A percentile compares a stretch with the other conserved stretches of the same genome.
These are phyloP conservation scores for Ceratobasidium theobromae DNA, from an alignment of 1,284 basidiomycete species.

Conservation along the genomic window DNA sequence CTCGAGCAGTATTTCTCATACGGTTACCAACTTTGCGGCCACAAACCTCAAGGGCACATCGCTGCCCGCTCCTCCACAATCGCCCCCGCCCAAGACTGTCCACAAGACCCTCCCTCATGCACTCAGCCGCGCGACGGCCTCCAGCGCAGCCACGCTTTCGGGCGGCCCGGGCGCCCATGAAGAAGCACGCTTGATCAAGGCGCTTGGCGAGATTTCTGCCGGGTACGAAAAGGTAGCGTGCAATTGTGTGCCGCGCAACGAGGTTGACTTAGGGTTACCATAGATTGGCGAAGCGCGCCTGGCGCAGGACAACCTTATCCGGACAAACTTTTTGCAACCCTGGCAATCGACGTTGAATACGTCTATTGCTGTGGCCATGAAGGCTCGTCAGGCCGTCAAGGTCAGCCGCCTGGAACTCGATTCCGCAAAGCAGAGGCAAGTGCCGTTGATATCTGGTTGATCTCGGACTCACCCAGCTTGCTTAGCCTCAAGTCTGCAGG, in stretches of 20 bases:
- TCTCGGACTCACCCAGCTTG: not conserved
- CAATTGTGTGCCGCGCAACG: not conserved
- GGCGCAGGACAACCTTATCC: constrained; percentile 77
- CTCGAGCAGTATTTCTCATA: constrained; percentile 71
- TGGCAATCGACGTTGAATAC: constrained; percentile 87
- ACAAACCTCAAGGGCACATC: constrained; percentile 87
- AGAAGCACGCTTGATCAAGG: constrained; percentile 72
- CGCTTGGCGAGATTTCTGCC: constrained; percentile 75
- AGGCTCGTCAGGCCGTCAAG: constrained; percentile 85
- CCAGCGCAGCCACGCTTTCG: constrained; percentile 63
- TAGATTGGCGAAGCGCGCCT: constrained; percentile 80
- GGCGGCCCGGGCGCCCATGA: constrained; percentile 48
- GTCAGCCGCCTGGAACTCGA: constrained; percentile 78
- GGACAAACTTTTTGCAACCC: constrained; percentile 77
- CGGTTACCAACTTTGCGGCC: constrained; percentile 83
- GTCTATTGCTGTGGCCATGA: constrained; percentile 83
- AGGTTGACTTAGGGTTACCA: not conserved
- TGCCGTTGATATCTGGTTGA: constrained; percentile 21
- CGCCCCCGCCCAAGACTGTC: constrained; percentile 54
- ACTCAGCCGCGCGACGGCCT: constrained; percentile 76
- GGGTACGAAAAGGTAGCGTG: constrained; percentile 72
- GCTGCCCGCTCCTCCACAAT: constrained; percentile 65
- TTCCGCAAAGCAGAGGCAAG: constrained; percentile 63
- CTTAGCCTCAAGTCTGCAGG: constrained; percentile 72
- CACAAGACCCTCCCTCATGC: constrained; percentile 98